phyloP scores from a whole-genome alignment of 441 rosid species.

The Populus hybrid region DNA sequence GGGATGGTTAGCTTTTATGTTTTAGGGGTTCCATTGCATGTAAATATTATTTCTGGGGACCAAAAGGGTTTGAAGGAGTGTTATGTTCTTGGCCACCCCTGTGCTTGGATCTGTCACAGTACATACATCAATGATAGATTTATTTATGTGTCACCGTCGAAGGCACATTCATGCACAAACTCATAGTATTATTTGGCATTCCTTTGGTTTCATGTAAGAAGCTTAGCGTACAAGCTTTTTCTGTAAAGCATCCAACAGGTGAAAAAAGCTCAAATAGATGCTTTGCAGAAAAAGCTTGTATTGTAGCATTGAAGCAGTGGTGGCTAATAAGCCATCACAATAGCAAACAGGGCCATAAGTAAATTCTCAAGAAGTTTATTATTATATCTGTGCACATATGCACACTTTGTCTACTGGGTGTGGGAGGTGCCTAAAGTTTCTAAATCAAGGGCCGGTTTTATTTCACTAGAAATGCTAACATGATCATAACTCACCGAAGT shows the following conservation, averaged over 20 bases:
- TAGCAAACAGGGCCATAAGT: neutral
- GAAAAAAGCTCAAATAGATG: neutral
- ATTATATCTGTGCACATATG: neutral
- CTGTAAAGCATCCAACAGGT: neutral
- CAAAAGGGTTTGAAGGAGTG: neutral
- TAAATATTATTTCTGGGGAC: too few species aligned
- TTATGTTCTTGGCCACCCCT: neutral
- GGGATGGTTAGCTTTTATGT: neutral
- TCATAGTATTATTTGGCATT: neutral
- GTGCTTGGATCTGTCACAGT: neutral
- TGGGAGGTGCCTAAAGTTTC: neutral
- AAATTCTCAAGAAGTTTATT: neutral
- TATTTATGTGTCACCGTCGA: neutral
- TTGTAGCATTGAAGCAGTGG: too few species aligned
- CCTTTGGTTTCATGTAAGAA: neutral
- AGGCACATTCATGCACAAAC: neutral
- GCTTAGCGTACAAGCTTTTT: neutral
- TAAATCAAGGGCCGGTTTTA: neutral
- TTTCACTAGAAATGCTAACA: neutral
- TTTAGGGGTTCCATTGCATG: neutral
- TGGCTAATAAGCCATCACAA: too few species aligned
- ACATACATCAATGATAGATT: neutral
- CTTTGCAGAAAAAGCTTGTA: too few species aligned
- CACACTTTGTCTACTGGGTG: neutral
- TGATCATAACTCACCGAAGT: neutral